phyloP scores from a whole-genome alignment of 2,329 filamentous ascomycete genomes.

The Microascus cirrosus region DNA sequence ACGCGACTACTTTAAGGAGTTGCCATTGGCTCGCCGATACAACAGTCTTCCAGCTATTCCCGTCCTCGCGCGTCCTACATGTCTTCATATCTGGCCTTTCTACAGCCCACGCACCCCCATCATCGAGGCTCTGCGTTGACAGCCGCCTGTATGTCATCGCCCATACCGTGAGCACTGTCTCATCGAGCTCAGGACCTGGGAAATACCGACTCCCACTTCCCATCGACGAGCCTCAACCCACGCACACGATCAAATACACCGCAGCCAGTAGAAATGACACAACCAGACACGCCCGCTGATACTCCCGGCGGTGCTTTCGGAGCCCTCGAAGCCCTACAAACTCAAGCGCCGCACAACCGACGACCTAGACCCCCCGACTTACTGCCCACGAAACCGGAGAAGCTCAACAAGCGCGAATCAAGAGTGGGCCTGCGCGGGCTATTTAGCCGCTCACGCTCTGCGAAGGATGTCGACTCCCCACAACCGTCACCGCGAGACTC shows the following conservation, averaged over 20 bases:
- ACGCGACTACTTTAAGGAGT: neutral
- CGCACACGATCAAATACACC: neutral
- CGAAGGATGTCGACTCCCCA: slow-evolving; percentile 20
- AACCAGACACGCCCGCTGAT: neutral
- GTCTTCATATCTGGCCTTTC: neutral
- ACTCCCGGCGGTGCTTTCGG: neutral
- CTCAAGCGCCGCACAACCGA: slow-evolving; percentile 5
- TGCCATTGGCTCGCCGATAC: neutral
- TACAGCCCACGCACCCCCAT: neutral
- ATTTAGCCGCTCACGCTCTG: slow-evolving; percentile 33
- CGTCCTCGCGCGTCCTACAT: neutral
- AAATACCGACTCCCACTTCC: neutral
- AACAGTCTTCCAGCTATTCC: neutral
- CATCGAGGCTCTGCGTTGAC: neutral
- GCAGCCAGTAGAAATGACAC: neutral
- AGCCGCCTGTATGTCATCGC: neutral
- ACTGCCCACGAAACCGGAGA: slow-evolving; percentile 30
- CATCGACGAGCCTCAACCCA: neutral
- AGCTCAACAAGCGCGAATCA: slow-evolving; percentile 35
- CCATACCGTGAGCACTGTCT: neutral
- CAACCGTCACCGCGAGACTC: slow-evolving; percentile 15
- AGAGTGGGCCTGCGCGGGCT: slow-evolving; percentile 38
- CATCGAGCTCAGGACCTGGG: neutral
- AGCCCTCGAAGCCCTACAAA: slow-evolving; percentile 1
- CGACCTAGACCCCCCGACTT: slow-evolving; percentile 8